These are phyloP conservation scores for Rhodamnia argentea DNA, from an alignment of 345 rosid species.

Conservation along the genomic window DNA sequence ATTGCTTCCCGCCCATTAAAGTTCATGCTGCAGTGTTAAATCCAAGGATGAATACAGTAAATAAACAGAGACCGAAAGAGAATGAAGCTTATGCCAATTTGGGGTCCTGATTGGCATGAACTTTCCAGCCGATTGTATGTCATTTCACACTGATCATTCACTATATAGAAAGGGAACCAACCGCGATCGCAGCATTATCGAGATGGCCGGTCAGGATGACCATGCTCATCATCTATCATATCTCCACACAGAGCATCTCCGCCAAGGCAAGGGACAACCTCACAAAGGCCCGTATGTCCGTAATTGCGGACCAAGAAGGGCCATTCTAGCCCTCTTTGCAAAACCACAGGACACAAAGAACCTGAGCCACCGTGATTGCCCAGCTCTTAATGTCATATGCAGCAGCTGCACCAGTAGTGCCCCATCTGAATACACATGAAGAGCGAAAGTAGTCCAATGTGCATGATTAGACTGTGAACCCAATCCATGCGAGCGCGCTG, in stretches of 20 bases:
- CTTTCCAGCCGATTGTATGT: neutral
- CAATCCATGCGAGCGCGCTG: conserved; percentile 43
- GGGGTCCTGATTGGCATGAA: neutral
- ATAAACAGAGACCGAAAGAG: neutral
- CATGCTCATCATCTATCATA: conserved; percentile 85
- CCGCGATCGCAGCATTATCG: conserved; percentile 54
- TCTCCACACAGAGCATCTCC: conserved; percentile 75
- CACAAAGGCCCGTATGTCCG: conserved; percentile 64
- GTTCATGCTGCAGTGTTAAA: conserved; percentile 49
- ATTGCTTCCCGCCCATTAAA: conserved; percentile 64
- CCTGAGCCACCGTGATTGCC: conserved; percentile 32
- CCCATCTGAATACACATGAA: conserved; percentile 40
- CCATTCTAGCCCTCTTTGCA: conserved; percentile 67
- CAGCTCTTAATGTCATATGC: conserved; percentile 46
- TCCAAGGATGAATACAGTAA: neutral
- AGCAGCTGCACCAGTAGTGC: conserved; percentile 54
- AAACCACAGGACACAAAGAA: conserved; percentile 42
- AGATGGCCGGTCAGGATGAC: conserved; percentile 66
- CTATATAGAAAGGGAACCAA: conserved; percentile 80
- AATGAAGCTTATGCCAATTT: neutral
- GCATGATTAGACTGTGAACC: conserved; percentile 24
- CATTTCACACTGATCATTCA: neutral
- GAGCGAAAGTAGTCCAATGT: conserved; percentile 35
- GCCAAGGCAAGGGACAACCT: conserved; percentile 73
- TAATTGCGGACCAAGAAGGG: conserved; percentile 47